Percentiles rank a stretch among this genome's conserved stretches.
Conservation (phyloP, 768 basidiomycete genomes). For the Rhizopogon salebrosus region DNA sequence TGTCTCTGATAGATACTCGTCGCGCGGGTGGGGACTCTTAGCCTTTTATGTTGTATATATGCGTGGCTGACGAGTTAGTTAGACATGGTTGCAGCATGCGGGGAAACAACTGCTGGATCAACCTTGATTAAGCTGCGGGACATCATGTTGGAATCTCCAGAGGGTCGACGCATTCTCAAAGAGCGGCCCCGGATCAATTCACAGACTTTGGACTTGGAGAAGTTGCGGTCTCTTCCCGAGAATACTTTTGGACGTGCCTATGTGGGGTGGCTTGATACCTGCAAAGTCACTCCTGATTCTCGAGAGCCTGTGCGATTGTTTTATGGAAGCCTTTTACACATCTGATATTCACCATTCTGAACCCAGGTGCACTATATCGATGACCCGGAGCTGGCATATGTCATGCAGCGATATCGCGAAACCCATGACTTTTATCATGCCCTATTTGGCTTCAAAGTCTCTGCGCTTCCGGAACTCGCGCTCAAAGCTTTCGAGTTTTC, state of each 20-base stretch:
- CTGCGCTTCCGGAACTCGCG: slow-evolving; percentile 86
- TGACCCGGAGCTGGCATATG: slow-evolving; percentile 94
- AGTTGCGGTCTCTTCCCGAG: slow-evolving; percentile 61
- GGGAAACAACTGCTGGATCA: slow-evolving; percentile 85
- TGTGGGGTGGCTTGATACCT: slow-evolving; percentile 82
- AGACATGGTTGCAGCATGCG: slow-evolving; percentile 96
- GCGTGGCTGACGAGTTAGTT: background rate
- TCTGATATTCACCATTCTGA: background rate
- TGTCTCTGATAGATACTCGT: slow-evolving; percentile 75
- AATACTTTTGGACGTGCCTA: slow-evolving; percentile 87
- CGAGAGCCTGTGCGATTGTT: slow-evolving; percentile 66
- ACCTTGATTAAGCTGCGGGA: slow-evolving; percentile 74
- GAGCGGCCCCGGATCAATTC: slow-evolving; percentile 82
- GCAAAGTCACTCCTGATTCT: slow-evolving; percentile 90
- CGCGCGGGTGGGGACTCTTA: slow-evolving; percentile 63
- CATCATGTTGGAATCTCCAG: slow-evolving; percentile 68
- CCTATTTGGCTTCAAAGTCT: slow-evolving; percentile 82
- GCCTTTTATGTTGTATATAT: background rate
- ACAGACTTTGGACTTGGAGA: slow-evolving; percentile 64
- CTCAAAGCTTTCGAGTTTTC: slow-evolving; percentile 94
- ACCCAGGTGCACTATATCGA: slow-evolving; percentile 87
- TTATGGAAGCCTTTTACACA: background rate
- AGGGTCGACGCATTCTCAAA: slow-evolving; percentile 81
- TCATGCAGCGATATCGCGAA: slow-evolving; percentile 97
- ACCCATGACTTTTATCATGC: slow-evolving; percentile 98